Evolutionary conservation across 2,329 filamentous ascomycete species (phyloP).

Genomic region (Ascochyta viciae-villosae): DNA sequence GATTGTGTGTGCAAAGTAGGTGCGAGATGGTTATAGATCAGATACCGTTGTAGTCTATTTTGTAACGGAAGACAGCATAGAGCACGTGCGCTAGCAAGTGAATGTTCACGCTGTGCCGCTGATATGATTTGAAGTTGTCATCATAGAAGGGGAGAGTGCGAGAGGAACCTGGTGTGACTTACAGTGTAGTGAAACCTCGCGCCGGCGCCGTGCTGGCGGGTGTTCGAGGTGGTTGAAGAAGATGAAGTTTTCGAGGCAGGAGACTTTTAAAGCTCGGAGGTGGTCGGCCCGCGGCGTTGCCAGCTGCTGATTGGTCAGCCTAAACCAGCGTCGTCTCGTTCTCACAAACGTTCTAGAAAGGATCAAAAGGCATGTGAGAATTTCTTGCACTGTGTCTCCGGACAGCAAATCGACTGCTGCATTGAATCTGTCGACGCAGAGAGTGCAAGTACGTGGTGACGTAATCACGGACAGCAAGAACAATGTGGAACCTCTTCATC

Average conservation of each 20-base stretch:
- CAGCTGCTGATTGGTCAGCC: slow-evolving; percentile 7
- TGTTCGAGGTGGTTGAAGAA: slow-evolving; percentile 6
- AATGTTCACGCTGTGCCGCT: slow-evolving; percentile 22
- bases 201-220: slow-evolving; percentile 11
- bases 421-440: background rate
- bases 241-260: slow-evolving; percentile 11
- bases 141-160: slow-evolving; percentile 12
- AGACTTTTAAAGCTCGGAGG: slow-evolving; percentile 7
- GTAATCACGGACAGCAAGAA: slow-evolving; percentile 7
- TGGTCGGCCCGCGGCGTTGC: slow-evolving; percentile 14
- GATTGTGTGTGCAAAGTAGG: background rate
- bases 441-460: background rate
- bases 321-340: background rate
- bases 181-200: slow-evolving; percentile 8
- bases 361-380: no score
- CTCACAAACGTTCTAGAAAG: background rate
- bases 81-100: slow-evolving; percentile 22
- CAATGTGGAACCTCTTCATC: slow-evolving; percentile 3
- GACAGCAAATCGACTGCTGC: no score
- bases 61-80: slow-evolving; percentile 24
- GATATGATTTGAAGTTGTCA: slow-evolving; percentile 22
- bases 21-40: slow-evolving; percentile 7
- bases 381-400: no score
- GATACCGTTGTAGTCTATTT: slow-evolving; percentile 26
- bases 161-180: slow-evolving; percentile 2